Evolutionary conservation across 768 basidiomycete species (phyloP).

Genomic region (Tulasnella calospora): DNA sequence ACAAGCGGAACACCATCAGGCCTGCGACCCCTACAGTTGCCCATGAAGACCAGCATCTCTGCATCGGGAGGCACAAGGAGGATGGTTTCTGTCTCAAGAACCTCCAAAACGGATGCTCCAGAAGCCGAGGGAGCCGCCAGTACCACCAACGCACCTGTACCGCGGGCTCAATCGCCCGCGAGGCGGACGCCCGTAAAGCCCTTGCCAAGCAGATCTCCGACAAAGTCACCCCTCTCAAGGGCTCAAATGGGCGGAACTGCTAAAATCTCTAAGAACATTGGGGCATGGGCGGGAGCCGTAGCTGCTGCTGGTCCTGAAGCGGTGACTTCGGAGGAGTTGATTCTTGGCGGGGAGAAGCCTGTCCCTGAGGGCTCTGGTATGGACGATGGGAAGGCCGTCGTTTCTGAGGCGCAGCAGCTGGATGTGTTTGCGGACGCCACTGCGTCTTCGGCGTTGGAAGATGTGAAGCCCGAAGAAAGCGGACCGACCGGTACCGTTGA

Average conservation of each 20-base stretch:
- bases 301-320: background rate
- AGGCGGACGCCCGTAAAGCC: background rate
- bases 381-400: background rate
- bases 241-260: background rate
- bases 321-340: constrained; percentile 4
- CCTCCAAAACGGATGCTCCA: background rate
- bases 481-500: background rate
- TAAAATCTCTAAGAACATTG: background rate
- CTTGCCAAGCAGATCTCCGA: background rate
- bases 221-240: background rate
- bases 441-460: background rate
- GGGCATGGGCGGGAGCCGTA: background rate
- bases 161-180: background rate
- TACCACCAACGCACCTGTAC: background rate
- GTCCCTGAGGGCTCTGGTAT: background rate
- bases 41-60: background rate
- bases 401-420: background rate
- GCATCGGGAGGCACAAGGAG: background rate
- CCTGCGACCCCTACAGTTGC: background rate
- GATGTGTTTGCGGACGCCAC: background rate
- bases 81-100: constrained; percentile 4
- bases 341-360: background rate
- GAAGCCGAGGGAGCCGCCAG: background rate
- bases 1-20: background rate
- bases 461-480: background rate